Evolutionary conservation across 2,329 filamentous ascomycete genomes (phyloP).

Genomic region (Penicillium sclerotigenum): DNA sequence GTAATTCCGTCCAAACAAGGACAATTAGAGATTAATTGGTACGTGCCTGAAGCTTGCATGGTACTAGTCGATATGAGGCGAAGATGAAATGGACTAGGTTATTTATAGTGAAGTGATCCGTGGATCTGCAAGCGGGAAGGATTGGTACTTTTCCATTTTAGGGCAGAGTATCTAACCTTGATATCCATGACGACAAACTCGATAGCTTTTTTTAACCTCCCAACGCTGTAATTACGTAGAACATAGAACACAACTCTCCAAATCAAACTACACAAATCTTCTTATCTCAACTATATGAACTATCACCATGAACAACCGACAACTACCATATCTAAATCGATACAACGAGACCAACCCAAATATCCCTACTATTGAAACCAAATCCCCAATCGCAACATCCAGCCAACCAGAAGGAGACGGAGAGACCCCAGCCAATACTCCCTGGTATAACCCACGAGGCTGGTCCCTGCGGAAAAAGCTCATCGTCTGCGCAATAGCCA

Average conservation of each 20-base stretch:
- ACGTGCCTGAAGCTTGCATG: not conserved
- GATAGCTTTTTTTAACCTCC: not conserved
- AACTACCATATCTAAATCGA: conserved; percentile 17
- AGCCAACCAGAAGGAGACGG: conserved; percentile 2
- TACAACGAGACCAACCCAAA: conserved; percentile 22
- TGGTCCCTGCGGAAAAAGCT: conserved; percentile 56
- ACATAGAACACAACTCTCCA: not conserved
- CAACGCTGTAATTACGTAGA: not conserved
- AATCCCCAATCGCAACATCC: conserved; percentile 17
- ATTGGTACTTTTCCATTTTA: not conserved
- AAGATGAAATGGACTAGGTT: not conserved
- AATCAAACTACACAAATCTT: not conserved
- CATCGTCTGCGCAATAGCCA: conserved; percentile 38
- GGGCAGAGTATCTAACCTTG: not conserved
- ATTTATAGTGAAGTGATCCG: not conserved
- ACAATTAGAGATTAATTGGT: not conserved
- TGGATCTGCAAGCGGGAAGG: not conserved
- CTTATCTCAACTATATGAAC: not conserved
- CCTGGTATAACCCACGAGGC: conserved; percentile 49
- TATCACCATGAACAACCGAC: conserved; percentile 13
- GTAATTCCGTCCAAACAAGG: too few species aligned
- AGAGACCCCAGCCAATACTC: conserved; percentile 5
- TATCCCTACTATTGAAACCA: conserved; percentile 19
- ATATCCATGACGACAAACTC: conserved; percentile 5
- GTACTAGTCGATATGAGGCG: not conserved